Evolutionary conservation across 345 rosid genomes (phyloP).

Genomic region (Camelina sativa): DNA sequence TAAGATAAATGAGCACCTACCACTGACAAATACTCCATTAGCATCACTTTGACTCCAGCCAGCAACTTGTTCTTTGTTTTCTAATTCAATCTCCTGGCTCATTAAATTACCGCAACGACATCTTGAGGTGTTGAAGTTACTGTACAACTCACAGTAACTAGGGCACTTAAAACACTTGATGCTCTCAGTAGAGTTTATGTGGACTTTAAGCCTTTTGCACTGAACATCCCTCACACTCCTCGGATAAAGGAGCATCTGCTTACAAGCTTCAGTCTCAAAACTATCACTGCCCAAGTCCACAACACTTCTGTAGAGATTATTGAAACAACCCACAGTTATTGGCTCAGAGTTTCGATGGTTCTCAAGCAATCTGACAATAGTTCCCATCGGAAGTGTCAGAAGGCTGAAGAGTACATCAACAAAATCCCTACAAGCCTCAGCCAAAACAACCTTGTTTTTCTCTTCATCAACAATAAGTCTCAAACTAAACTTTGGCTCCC

Average conservation of each 20-base stretch:
- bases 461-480: conserved; percentile 30
- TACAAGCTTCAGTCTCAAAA: conserved; percentile 24
- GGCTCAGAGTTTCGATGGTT: conserved; percentile 7
- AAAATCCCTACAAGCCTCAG: conserved; percentile 29
- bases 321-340: conserved; percentile 14
- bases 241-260: conserved; percentile 13
- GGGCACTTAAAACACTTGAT: conserved; percentile 4
- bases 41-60: neutral
- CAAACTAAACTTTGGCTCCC: neutral
- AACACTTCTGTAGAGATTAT: conserved; percentile 22
- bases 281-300: neutral
- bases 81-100: neutral
- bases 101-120: conserved; percentile 6
- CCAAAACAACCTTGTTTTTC: conserved; percentile 26
- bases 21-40: conserved; percentile 31
- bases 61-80: neutral
- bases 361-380: conserved; percentile 18
- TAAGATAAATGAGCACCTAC: conserved; percentile 12
- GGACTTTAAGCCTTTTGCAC: conserved; percentile 1
- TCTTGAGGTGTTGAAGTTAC: neutral
- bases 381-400: conserved; percentile 30
- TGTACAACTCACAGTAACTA: neutral
- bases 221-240: neutral
- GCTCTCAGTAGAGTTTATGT: neutral
- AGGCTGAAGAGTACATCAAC: conserved; percentile 35